Evolutionary conservation across 805 yeast genomes (phyloP), one percentile per base, ranked within the genome.

Genomic region (Kregervanrija pseudodelftensis): DNA sequence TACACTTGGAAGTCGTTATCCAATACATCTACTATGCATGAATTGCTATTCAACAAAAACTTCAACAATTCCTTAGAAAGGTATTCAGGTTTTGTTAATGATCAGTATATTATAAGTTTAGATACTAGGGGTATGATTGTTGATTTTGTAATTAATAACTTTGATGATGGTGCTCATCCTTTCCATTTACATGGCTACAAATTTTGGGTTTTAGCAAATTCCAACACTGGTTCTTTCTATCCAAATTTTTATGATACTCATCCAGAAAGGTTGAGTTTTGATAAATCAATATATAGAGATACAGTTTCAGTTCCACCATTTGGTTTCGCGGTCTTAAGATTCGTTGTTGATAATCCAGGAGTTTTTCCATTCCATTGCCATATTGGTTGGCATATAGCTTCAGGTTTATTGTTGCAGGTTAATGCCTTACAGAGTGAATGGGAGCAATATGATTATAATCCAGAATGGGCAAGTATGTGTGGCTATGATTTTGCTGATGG

Each of bases 361-460:
- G 89, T 87, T 22, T 89, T 96, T 96, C 76, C 82, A 61, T 89
- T 89, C 88, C 96, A 89, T 68, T 89, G 96, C 66, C 96, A 89
- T 63, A 82, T 89, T 54, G 96, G 89, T 60, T 89, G 97, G 97
- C 97, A 90, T 68, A 73, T 90, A 40, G 55, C 48, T 33, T 53
- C 56, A 8, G 60, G 56, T 12, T 40, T 54, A 11, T 31, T 50
- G 30, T 42, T 52, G 38, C 50, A 48, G 39, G 44, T 53, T 4
- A 50, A 50, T 43, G 52, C 50, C 2, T 33, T 49, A 7, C 49
- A 44, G 16, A 36, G 40, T 31, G 46, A 49, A 31, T 49, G 48
- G 44, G 16, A 45, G 14, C 32, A 46, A 33, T 33, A n/a, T 3
- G 34, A 40, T 1, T 34, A 30, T 17, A 30, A 30, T 15, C 35